Percentiles rank a stretch among this genome's conserved stretches.
phyloP scores from a whole-genome alignment of 495 filamentous ascomycete species.

The Hyaloscypha hepaticicola region DNA sequence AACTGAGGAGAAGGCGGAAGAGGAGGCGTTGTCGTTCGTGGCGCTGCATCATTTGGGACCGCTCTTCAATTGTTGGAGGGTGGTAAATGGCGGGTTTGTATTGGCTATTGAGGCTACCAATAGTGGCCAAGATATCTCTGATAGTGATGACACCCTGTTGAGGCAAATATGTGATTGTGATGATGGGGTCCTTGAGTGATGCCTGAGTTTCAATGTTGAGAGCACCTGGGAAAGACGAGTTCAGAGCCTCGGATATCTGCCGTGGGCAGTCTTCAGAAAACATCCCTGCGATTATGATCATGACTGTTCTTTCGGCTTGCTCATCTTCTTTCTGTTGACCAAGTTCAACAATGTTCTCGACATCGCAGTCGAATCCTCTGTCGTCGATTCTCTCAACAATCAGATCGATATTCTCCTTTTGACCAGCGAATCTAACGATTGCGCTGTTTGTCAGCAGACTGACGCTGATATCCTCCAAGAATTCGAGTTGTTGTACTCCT shows the following conservation, averaged over 20 bases:
- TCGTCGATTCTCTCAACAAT: constrained; percentile 75
- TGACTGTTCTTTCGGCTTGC: constrained; percentile 53
- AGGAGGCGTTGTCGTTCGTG: constrained; percentile 62
- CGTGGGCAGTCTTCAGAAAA: constrained; percentile 82
- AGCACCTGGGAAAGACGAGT: constrained; percentile 30
- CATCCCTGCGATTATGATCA: constrained; percentile 76
- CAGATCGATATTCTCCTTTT: constrained; percentile 43
- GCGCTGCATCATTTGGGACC: constrained; percentile 67
- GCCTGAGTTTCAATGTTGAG: constrained; percentile 45
- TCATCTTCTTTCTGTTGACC: constrained; percentile 8
- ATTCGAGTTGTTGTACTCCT: constrained; percentile 60
- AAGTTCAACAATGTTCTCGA: constrained; percentile 48
- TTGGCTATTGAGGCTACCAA: constrained; percentile 59
- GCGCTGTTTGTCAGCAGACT: constrained; percentile 75
- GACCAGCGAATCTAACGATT: constrained; percentile 60
- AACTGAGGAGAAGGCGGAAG: constrained; percentile 64
- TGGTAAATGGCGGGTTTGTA: constrained; percentile 73
- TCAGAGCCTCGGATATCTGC: constrained; percentile 50
- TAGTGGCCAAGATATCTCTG: constrained; percentile 64
- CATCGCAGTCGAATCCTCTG: constrained; percentile 69
- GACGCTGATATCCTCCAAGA: constrained; percentile 63
- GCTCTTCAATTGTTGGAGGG: constrained; percentile 82
- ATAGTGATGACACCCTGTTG: constrained; percentile 69
- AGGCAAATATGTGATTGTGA: constrained; percentile 72
- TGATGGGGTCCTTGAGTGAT: constrained; percentile 58